Evolutionary conservation across 345 rosid genomes (phyloP).

Genomic region (Rhodamnia argentea): DNA sequence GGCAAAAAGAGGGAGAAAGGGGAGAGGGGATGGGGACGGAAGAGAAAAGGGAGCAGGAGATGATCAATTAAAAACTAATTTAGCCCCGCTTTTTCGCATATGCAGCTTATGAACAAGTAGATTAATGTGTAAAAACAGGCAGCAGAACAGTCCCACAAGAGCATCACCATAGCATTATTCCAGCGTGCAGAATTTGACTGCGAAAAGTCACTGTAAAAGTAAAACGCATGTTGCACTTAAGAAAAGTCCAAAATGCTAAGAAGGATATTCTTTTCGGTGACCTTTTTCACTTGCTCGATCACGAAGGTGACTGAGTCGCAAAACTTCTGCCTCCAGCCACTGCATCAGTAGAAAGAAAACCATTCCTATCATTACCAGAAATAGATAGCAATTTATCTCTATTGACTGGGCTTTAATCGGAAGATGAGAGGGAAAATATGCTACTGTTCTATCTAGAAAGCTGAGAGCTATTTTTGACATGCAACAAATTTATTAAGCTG

Average conservation of each 20-base stretch:
- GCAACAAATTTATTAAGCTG: neutral
- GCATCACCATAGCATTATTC: neutral
- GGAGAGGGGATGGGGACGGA: neutral
- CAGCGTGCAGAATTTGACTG: neutral
- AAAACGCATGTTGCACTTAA: neutral
- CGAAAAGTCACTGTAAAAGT: neutral
- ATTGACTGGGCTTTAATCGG: neutral
- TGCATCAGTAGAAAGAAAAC: slow-evolving; percentile 24
- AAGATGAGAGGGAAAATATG: neutral
- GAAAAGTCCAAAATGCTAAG: neutral
- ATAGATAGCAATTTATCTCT: neutral
- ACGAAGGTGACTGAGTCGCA: slow-evolving; percentile 85
- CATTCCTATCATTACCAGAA: neutral
- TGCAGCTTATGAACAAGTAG: neutral
- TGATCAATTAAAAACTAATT: neutral
- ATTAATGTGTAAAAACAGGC: neutral
- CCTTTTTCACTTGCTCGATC: slow-evolving; percentile 99
- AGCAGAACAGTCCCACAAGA: neutral
- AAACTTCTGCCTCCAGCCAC: slow-evolving; percentile 81
- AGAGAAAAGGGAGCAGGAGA: neutral
- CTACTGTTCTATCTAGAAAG: neutral
- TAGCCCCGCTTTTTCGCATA: neutral
- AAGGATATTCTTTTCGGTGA: slow-evolving; percentile 97
- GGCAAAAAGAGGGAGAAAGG: neutral
- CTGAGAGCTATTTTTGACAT: neutral